Evolutionary conservation across 2,329 filamentous ascomycete species (phyloP).

Genomic region (Alternaria ethzedia): DNA sequence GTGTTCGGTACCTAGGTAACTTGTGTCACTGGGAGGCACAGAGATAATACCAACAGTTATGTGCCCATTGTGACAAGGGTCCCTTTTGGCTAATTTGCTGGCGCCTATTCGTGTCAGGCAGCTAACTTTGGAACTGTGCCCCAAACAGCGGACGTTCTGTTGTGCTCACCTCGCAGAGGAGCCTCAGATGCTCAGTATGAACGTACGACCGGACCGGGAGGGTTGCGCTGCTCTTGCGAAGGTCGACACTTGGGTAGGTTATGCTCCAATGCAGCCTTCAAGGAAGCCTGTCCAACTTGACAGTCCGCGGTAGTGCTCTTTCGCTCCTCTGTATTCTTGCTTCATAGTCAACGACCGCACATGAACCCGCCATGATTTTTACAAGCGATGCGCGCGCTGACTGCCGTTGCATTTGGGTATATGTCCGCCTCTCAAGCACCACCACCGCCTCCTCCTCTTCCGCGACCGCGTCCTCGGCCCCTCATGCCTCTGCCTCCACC

Average conservation of each 20-base stretch:
- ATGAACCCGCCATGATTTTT: not conserved
- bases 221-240: not conserved
- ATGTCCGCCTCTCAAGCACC: conserved; percentile 30
- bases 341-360: not conserved
- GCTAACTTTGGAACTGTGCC: not conserved
- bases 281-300: not conserved
- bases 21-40: not conserved
- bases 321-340: not conserved
- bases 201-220: not conserved
- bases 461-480: conserved; percentile 60
- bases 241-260: conserved; percentile 3
- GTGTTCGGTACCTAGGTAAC: not conserved
- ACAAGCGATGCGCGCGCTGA: conserved; percentile 4
- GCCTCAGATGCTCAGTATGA: not conserved
- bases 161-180: not conserved
- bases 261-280: not conserved
- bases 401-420: not conserved
- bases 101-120: not conserved
- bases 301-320: not conserved
- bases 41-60: not conserved
- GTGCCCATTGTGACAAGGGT: not conserved
- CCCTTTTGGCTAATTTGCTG: not conserved
- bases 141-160: not conserved
- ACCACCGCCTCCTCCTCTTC: conserved; percentile 59
- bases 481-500: conserved; percentile 60